Evolutionary conservation across 1,139 yeast species (phyloP).

Genomic region (Arxiozyma slooffiae): DNA sequence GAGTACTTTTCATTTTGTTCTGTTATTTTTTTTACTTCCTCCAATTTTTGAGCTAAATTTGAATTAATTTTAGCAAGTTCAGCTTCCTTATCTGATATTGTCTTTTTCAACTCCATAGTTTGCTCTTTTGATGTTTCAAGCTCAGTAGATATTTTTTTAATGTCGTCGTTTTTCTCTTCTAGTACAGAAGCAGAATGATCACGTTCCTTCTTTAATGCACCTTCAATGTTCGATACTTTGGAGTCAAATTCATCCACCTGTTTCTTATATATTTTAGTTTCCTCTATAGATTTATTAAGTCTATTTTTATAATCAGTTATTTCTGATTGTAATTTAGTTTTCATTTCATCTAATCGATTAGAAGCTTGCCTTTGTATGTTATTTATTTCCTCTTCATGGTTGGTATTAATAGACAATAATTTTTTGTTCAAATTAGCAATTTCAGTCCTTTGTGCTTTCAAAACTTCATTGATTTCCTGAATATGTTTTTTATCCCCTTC

Average conservation of each 20-base stretch:
- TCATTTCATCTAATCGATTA: background rate
- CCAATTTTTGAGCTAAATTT: background rate
- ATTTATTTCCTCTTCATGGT: constrained; percentile 2
- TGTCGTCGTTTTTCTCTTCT: background rate
- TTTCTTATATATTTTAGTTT: background rate
- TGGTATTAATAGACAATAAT: background rate
- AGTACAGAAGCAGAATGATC: background rate
- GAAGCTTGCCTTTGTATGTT: background rate
- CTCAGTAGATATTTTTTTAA: background rate
- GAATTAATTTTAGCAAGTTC: background rate
- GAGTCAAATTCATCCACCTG: background rate
- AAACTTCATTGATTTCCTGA: constrained; percentile 2
- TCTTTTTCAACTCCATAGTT: background rate
- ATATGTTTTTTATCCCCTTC: background rate
- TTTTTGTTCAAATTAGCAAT: constrained; percentile 3
- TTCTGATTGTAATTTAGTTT: constrained; percentile 1
- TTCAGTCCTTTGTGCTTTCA: constrained; percentile 4
- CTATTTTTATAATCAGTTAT: constrained; percentile 4
- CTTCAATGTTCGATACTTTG: background rate
- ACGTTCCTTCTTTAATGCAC: background rate
- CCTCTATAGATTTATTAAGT: background rate
- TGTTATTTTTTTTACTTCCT: background rate
- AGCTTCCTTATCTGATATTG: background rate
- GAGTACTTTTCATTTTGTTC: background rate
- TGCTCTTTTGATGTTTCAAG: background rate